Evolutionary conservation across 495 filamentous ascomycete species (phyloP), one percentile per base, ranked within the genome.

Genomic region (Hypoxylon lienhwacheense): DNA sequence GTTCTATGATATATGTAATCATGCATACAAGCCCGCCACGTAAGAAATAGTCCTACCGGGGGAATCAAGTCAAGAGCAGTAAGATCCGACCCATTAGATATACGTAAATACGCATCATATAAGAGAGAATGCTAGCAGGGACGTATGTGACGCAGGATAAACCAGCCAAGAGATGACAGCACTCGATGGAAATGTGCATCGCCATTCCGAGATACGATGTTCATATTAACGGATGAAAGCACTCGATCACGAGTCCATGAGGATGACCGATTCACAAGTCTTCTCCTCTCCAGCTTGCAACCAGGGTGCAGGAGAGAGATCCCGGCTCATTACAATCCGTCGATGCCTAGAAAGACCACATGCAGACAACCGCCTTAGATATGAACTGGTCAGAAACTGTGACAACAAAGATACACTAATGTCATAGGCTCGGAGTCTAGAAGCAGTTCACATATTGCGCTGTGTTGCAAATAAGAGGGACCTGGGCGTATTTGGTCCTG

Each of bases 351-450:
- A n/a, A n/a, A n/a, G n/a, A n/a, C n/a, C n/a, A n/a, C n/a, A 47
- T 55, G 51, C 43, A 40, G 21, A 62, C 31, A 46, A 47, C 49
- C 37, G 25, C 42, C 15, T 52, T 36, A 22, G 31, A 52, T 22
- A 28, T 41, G 21, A 46, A 34, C 52, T 20, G 21, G 41, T 24
- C 24, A 21, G 52, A 45, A 53, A 51, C 31, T 12, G 26, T 61
- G 58, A 61, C 58, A 53, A 47, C 32, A 50, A 50, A 34, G 8
- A 20, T 53, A 51, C 25, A 37, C 51, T 61, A 53, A 56, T 61
- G 32, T 39, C 36, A 53, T 55, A 47, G 7, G 26, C 17, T 47
- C 16, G 14, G 28, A 6, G 29, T 37, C 37, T 36, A 32, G 19
- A 40, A 47, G 33, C n/a, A 33, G 47, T 24, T 47, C 36, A 28